Evolutionary conservation across 192 early-diverging fungal genomes (phyloP), one percentile per base, ranked within the genome.

Genomic region (Obelidium mucronatum): DNA sequence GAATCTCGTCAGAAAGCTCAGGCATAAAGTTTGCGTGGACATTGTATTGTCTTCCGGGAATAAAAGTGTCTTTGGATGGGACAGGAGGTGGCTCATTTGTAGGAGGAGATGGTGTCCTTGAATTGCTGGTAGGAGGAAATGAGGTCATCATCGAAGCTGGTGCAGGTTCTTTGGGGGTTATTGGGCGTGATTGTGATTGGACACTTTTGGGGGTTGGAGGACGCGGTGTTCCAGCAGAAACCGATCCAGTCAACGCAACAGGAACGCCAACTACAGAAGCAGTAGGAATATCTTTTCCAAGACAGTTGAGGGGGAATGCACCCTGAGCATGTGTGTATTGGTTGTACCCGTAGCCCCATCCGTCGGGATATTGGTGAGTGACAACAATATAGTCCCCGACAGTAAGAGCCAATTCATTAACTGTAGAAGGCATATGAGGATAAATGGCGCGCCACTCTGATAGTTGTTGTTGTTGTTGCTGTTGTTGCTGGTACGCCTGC

Each of bases 351-450:
- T 68, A 67, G 3, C 55, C 80, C 82, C 82, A 83, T 13, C 82
- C 82, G 62, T 83, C 77, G 35, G 84, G 80, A 60, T 84, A 88
- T 44, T 67, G 30, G 36, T 67, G 66, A 22, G 36, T 67, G 11
- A 67, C 1, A 5, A 67, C 42, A 42, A 67, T 36, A 6, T 30
- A 35, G 6, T 67, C 66, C 8, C 66, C 66, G 22, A 33, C 24
- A 35, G 28, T 4, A 19, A 64, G 31, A 17, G 61, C 4, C 11
- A 64, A 24, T 37, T 39, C 61, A 24, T 64, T 35, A 17, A 8
- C 11, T 15, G 4, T 4, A 30, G 61, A 37, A 11, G 61, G 8
- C 28, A 15, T 24, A 64, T 34, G 24, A 11, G 34, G 11, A 1
- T 26, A 19, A 19, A 34, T 3, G 24, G 31, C 61, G 8, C 62